Evolutionary conservation across 129 eudicot species (phyloP), one percentile per base, ranked within the genome.

Genomic region (Artemisia annua): DNA sequence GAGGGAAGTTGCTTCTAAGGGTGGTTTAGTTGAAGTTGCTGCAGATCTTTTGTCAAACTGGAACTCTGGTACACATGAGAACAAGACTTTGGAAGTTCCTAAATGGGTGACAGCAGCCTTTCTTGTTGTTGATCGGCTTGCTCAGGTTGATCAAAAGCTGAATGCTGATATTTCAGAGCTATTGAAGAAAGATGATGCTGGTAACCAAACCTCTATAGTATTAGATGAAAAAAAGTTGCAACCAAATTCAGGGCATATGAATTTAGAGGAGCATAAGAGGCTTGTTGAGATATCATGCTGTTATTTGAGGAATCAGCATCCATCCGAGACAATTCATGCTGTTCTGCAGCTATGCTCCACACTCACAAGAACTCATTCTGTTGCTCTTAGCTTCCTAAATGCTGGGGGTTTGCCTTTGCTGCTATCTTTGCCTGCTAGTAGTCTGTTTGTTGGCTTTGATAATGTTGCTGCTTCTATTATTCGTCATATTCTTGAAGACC

Each of bases 91-190:
- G 64, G 68, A 78, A 28, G 97, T 90, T 75, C 97, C 97, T 9
- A 88, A 86, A 71, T 94, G 98, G 98, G 97, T 88, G 69, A 86
- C 98, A 9, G 87, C 98, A 28, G 97, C 96, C 68, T 90, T 94
- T 85, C 85, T 94, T 79, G 89, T 92, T 50, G 70, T 94, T 75
- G 98, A 94, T 49, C 87, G 96, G 57, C 89, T 94, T 70, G 80
- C 92, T 49, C 97, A 90, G 76, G 91, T 90, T 78, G 98, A 88
- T 73, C 84, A 81, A 53, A 87, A 86, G 65, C 72, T 90, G 56
- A 88, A 80, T 66, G 79, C 84, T 72, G 91, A 94, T 85, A 69
- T 94, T 72, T 71, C 81, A 2, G 97, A 94, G 69, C 63, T 87
- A 74, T 75, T 94, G 67, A 90, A 83, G 87, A 86, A 83, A 74